Percentiles rank a stretch among this genome's conserved stretches.
Conservation (phyloP, 352 stramenopile species). For the Phytophthora megakarya region DNA sequence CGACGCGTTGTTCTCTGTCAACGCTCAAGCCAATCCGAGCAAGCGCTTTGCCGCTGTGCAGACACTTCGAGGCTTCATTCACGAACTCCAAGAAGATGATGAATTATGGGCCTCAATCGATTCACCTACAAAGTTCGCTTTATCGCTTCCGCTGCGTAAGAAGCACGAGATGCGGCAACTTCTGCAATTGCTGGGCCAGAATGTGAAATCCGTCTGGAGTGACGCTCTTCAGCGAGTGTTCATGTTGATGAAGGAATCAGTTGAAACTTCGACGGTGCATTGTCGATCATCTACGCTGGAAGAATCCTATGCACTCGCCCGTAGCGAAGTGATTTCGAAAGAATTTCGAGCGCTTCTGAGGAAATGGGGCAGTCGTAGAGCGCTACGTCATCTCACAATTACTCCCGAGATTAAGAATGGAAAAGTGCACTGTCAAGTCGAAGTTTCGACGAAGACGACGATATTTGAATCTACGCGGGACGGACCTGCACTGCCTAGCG, state of each 20-base stretch:
- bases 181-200: slow-evolving; percentile 26
- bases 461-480: no score
- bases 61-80: slow-evolving; percentile 26
- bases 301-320: slow-evolving; percentile 13
- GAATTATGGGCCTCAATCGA: slow-evolving; percentile 35
- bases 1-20: slow-evolving; percentile 37
- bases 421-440: no score
- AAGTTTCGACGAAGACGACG: no score
- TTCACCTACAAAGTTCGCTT: slow-evolving; percentile 29
- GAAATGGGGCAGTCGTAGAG: slow-evolving; percentile 29
- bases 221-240: slow-evolving; percentile 39
- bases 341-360: slow-evolving; percentile 30
- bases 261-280: slow-evolving; percentile 4
- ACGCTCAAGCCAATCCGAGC: slow-evolving; percentile 28
- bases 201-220: slow-evolving; percentile 33
- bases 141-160: slow-evolving; percentile 38
- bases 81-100: slow-evolving; percentile 28
- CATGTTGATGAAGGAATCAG: slow-evolving; percentile 22
- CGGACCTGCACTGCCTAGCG: no score
- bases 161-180: slow-evolving; percentile 44
- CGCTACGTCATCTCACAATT: slow-evolving; percentile 25
- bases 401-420: slow-evolving; percentile 14
- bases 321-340: slow-evolving; percentile 27
- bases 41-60: slow-evolving; percentile 31
- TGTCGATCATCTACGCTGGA: background rate